Evolutionary conservation across 169 alveolate species (phyloP), one percentile per base, ranked within the genome.

Genomic region (Amoebophrya sp.): DNA sequence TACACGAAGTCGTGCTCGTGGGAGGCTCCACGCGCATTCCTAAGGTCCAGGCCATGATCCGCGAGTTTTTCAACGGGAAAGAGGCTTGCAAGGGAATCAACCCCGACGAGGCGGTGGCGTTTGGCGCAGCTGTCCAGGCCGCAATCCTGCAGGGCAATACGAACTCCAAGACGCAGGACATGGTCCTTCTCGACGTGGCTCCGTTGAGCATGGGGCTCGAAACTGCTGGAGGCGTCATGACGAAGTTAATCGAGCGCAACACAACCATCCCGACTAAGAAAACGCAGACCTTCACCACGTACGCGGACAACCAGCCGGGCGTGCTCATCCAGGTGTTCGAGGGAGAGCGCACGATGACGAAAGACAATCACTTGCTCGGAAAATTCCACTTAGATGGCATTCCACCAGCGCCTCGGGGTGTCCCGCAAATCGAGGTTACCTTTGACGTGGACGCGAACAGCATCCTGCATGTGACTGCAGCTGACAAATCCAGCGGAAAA

Each of bases 61-160:
- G 89, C 24, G 96, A 97, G 93, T 96, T 95, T 94, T 97, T 98
- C 94, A 97, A 97, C 95, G 99, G 98, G 53, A 98, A 97, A 96
- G 97, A 96, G 78, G 99, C 99, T 38, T 96, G 98, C 93, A 98
- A 97, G 95, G 96, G 98, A 77, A 98, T 99, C 92, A 98, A 99
- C 95, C 99, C 99, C 23, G 99, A 99, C 94, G 99, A 98, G 95
- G 99, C 99, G 65, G 99, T 99, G 90, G 99, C 99, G 18, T 96
- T 95, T 96, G 99, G 99, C 76, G 99, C 99, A 40, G 99, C 99
- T 0, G 98, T 98, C 41, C 99, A 98, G 95, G 99, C 99, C n/a
- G 99, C 99, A 29, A 99, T 98, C 29, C 96, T 98, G 92, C 97
- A 97, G 94, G 99, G 99, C 83, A 98, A 97, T 83, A 97, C 97